Base-by-base conservation (phyloP, 2,329 filamentous ascomycete genomes). In the Zymoseptoria crescenta region DNA sequence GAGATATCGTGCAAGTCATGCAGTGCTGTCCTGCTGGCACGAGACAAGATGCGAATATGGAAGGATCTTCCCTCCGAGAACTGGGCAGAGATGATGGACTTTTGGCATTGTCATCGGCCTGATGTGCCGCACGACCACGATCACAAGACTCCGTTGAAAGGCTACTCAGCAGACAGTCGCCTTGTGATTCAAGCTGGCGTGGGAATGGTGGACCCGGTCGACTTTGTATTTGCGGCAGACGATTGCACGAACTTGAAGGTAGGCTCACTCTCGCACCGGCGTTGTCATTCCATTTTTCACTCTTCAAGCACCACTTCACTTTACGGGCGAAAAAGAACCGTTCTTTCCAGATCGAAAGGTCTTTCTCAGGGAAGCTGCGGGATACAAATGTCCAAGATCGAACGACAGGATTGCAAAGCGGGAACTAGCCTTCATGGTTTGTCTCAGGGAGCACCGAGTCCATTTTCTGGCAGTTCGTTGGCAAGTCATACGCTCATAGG, bases 41-140 rank as follows among this genome's bases (percentile, higher is more conserved):
- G 59, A 20, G 63, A 67, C 45, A 56, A 76, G 84, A 57, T 76
- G 7, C 75, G 73, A 48, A 73, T 76, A 45, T 99, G 94, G 93
- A 96, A 93, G 74, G 91, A 99, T 70, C 77, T 99, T 19, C 94
- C 94, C 0, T 96, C 91, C 70, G 91, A 96, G 68, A 93, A 96
- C 69, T 99, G 94, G 94, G 95, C 94, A 0, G 94, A 99, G 76
- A 96, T 99, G 92, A 99, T 99, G 94, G 95, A 99, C 73, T 96
- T 99, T 67, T 99, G 94, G 94, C 95, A 99, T 74, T 99, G 94
- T 70, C 94, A 99, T 74, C 97, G 97, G 74, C 94, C 95, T 1
- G 74, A 79, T 48, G 81, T 86, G 61, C 79, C 85, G 57, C 78
- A 84, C 62, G 73, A 79, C 27, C 74, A 79, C 54, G 68, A 68